Percentiles rank a stretch among this genome's conserved stretches.
phyloP scores from a whole-genome alignment of 208 protist genomes.

The Naegleria lovaniensis region DNA sequence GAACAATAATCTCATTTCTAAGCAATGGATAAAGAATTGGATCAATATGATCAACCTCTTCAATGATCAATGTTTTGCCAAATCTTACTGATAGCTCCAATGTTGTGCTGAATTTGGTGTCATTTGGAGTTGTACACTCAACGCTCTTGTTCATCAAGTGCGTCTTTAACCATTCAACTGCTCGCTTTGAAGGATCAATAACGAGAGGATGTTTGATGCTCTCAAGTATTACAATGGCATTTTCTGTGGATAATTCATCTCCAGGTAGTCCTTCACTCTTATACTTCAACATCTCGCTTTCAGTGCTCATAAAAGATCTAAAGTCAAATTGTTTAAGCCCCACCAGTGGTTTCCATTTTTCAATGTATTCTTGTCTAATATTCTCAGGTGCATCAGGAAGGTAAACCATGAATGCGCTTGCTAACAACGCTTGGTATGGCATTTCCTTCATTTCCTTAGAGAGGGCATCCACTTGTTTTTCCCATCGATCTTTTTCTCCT shows the following conservation, averaged over 20 bases:
- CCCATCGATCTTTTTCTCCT: conserved; percentile 88
- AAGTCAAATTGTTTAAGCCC: conserved; percentile 71
- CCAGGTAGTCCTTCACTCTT: conserved; percentile 87
- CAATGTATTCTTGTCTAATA: conserved; percentile 54
- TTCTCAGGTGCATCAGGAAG: conserved; percentile 80
- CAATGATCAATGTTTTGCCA: conserved; percentile 94
- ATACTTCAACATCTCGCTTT: conserved; percentile 87
- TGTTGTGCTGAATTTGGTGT: conserved; percentile 81
- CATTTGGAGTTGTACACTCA: conserved; percentile 77
- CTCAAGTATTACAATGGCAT: conserved; percentile 90
- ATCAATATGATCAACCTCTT: conserved; percentile 89
- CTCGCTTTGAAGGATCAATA: conserved; percentile 87
- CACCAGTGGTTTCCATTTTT: conserved; percentile 70
- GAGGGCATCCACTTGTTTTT: conserved; percentile 70
- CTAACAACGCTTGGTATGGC: conserved; percentile 70
- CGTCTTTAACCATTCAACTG: conserved; percentile 76
- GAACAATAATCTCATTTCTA: conserved; percentile 75
- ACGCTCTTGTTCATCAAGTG: conserved; percentile 70
- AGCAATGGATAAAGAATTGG: conserved; percentile 89
- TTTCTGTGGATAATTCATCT: conserved; percentile 92
- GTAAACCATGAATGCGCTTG: conserved; percentile 83
- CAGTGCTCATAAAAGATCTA: conserved; percentile 80
- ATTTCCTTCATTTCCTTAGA: conserved; percentile 58
- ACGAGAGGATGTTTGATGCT: conserved; percentile 80
- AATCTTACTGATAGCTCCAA: conserved; percentile 94